Percentiles rank a stretch among this genome's conserved stretches.
Conservation (phyloP, 139 green algal genomes). For the Marvania coccoides region DNA sequence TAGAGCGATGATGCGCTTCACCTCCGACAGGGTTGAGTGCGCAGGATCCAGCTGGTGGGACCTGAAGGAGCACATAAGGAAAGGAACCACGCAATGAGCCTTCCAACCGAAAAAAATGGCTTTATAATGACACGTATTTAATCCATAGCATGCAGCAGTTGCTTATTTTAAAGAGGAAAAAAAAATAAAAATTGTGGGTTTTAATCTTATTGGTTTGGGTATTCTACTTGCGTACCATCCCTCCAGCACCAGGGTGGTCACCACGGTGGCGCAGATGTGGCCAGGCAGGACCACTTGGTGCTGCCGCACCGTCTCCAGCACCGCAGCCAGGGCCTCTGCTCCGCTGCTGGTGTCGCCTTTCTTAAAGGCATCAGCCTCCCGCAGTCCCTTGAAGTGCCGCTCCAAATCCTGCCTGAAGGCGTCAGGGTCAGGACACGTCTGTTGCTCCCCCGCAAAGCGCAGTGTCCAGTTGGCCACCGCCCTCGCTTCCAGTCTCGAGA, state of each 20-base stretch:
- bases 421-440: conserved; percentile 63
- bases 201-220: no score
- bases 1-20: conserved; percentile 21
- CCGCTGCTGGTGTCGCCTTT: conserved; percentile 21
- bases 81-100: no score
- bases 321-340: conserved; percentile 59
- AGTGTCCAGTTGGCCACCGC: conserved; percentile 56
- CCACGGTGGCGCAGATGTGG: conserved; percentile 79
- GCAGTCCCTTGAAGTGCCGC: conserved; percentile 40
- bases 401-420: conserved; percentile 51
- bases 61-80: no score
- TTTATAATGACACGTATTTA: no score
- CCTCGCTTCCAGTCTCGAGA: conserved; percentile 57
- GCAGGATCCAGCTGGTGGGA: conserved; percentile 33
- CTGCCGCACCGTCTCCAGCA: conserved; percentile 71
- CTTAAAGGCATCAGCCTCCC: not conserved
- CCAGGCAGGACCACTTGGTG: conserved; percentile 72
- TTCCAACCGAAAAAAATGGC: no score
- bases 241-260: conserved; percentile 83
- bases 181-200: no score
- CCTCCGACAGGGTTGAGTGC: conserved; percentile 30
- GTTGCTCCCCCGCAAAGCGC: conserved; percentile 51
- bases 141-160: no score
- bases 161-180: no score
- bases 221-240: no score